Conservation (phyloP, 2,329 filamentous ascomycete genomes). For the Colletotrichum sp. region DNA sequence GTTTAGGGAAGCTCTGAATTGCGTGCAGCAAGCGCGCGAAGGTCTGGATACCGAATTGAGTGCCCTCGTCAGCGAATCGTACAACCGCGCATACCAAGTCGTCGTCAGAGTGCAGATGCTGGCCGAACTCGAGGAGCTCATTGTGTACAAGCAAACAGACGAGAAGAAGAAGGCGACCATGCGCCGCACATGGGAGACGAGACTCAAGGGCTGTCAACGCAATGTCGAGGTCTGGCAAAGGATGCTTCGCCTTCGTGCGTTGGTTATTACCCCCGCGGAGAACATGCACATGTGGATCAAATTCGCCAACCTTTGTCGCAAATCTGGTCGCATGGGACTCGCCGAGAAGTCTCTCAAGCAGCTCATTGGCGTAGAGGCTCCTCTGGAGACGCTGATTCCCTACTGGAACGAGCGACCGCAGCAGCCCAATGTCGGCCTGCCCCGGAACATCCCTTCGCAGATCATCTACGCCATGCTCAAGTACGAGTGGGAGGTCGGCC, state of each 20-base stretch:
- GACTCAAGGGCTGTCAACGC: slow-evolving; percentile 91
- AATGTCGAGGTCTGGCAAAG: slow-evolving; percentile 99
- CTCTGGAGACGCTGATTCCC: slow-evolving; percentile 65
- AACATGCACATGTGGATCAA: slow-evolving; percentile 99
- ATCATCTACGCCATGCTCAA: slow-evolving; percentile 98
- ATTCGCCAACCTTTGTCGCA: slow-evolving; percentile 96
- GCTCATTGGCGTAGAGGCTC: slow-evolving; percentile 76
- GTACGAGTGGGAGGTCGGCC: slow-evolving; percentile 90
- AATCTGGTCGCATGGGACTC: slow-evolving; percentile 91
- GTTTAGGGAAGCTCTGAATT: slow-evolving; percentile 86
- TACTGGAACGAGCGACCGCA: slow-evolving; percentile 55
- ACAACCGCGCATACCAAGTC: slow-evolving; percentile 96
- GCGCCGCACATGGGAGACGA: slow-evolving; percentile 93
- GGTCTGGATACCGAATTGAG: slow-evolving; percentile 95
- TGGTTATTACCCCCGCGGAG: slow-evolving; percentile 90
- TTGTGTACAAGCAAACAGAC: slow-evolving; percentile 95
- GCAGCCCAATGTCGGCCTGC: slow-evolving; percentile 33
- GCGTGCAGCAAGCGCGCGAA: slow-evolving; percentile 90
- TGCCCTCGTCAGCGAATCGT: slow-evolving; percentile 96
- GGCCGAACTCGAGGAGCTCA: slow-evolving; percentile 96
- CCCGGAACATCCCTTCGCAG: slow-evolving; percentile 67
- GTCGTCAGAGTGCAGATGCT: slow-evolving; percentile 99
- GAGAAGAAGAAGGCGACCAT: slow-evolving; percentile 88
- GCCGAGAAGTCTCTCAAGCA: slow-evolving; percentile 95
- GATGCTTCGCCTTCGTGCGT: slow-evolving; percentile 91